Evolutionary conservation across 2,329 filamentous ascomycete species (phyloP), one percentile per base, ranked within the genome.

Genomic region (Nemania serpens): DNA sequence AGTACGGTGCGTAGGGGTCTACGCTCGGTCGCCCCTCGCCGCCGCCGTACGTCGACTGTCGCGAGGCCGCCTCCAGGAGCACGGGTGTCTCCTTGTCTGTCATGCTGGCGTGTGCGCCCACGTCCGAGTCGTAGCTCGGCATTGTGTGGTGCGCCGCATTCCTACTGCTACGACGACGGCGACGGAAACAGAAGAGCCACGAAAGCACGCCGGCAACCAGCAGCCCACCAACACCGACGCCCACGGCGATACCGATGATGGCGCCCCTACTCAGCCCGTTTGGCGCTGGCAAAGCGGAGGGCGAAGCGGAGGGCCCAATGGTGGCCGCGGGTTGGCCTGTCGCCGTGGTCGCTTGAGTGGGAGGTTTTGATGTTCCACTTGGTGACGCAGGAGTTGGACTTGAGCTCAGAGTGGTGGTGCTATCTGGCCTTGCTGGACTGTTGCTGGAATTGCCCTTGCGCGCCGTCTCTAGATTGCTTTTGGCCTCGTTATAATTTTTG

Each of bases 121-220:
- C 63, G 66, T 70, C 69, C 12, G 68, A 63, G 37, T 29, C 25
- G 39, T 71, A 62, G 55, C 69, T 69, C 43, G 65, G 65, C 33
- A 66, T 64, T 52, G 66, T 64, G 18, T 69, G 67, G 20, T 69
- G 64, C 2, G 59, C 56, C 29, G 69, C 60, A 34, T 12, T 52
- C 1, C 34, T 53, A 6, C 63, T 69, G 39, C 71, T 72, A 47
- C 73, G 75, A 4, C 76, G 77, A 4, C 79, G 77, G 3, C 79
- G 78, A 15, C 77, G 77, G 29, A 80, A 67, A 56, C 64, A 71
- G 52, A 82, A 69, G 65, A 80, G 78, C 75, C 77, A 84, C 20
- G 73, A 65, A 7, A 81, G 63, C 2, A 68, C 72, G 5, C 69
- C 75, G 65, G 81, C 61, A 46, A 82, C 56, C 13, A 77, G 68